A percentile compares a stretch with the other conserved stretches of the same genome.
Conservation (phyloP, 257 asterid genomes). For the Vinca minor region DNA sequence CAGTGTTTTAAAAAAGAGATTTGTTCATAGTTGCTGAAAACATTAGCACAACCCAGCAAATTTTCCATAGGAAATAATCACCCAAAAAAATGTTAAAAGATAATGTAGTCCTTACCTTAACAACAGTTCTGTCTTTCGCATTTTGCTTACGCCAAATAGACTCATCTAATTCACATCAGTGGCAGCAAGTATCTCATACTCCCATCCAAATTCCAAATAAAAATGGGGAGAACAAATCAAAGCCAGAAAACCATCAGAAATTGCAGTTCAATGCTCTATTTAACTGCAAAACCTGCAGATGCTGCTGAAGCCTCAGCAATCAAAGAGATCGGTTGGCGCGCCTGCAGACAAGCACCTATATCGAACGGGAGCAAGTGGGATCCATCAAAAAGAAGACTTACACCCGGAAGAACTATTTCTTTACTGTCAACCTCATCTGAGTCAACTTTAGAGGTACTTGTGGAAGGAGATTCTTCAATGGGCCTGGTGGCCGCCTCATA, state of each 20-base stretch:
- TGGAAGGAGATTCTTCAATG: conserved; percentile 51
- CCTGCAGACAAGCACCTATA: conserved; percentile 95
- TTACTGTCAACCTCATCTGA: conserved; percentile 70
- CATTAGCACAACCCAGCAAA: neutral
- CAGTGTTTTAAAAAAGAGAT: neutral
- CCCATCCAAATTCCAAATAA: neutral
- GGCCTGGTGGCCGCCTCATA: conserved; percentile 59
- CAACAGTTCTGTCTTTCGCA: conserved; percentile 1
- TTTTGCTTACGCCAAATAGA: neutral
- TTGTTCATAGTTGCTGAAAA: neutral
- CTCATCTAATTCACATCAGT: conserved; percentile 2
- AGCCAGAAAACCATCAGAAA: conserved; percentile 7
- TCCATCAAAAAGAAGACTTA: conserved; percentile 90
- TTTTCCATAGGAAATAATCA: neutral
- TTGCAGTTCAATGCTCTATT: conserved; percentile 23
- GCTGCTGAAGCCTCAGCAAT: conserved; percentile 87
- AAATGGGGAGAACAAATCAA: conserved; percentile 11
- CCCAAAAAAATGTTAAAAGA: neutral
- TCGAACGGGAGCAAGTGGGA: conserved; percentile 83
- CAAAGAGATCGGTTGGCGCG: conserved; percentile 87
- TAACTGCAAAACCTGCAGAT: conserved; percentile 52
- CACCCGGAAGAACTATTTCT: conserved; percentile 89
- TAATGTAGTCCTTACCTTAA: neutral
- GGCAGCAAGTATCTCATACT: conserved; percentile 7
- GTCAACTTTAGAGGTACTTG: conserved; percentile 50